Conservation (phyloP, 129 eudicot genomes). For the Pseudognaphalium luteoalbum region DNA sequence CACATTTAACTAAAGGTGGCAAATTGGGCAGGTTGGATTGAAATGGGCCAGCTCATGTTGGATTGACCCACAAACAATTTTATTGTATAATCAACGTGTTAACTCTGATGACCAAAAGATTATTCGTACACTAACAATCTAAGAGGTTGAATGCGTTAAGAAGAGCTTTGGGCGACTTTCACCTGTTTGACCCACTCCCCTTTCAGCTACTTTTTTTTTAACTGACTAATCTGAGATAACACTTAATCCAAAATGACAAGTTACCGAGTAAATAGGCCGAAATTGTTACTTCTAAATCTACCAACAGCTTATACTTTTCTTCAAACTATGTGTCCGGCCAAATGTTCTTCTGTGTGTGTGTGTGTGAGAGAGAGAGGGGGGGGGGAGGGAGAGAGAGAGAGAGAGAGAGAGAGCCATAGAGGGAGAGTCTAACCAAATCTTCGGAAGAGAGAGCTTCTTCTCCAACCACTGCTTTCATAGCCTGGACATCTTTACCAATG, state of each 20-base stretch:
- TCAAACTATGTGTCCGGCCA: background rate
- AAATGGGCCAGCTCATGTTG: too few species aligned
- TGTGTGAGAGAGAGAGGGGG: background rate
- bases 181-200: background rate
- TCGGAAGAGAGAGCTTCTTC: constrained; percentile 99
- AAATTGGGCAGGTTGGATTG: background rate
- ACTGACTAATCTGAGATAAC: background rate
- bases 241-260: background rate
- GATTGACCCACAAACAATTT: background rate
- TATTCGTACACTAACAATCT: background rate
- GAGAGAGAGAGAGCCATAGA: constrained; percentile 35
- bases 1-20: background rate
- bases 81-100: background rate
- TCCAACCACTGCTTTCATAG: constrained; percentile 99
- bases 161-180: background rate
- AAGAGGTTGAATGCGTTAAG: background rate
- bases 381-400: constrained; percentile 36
- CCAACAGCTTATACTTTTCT: background rate
- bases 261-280: background rate
- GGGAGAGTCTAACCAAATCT: constrained; percentile 66
- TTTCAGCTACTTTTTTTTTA: too few species aligned
- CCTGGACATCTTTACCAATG: constrained; percentile 98
- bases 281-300: background rate
- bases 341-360: background rate
- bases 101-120: background rate